Base-by-base conservation (phyloP, 495 filamentous ascomycete species). In the Bathelium albidoporum region DNA sequence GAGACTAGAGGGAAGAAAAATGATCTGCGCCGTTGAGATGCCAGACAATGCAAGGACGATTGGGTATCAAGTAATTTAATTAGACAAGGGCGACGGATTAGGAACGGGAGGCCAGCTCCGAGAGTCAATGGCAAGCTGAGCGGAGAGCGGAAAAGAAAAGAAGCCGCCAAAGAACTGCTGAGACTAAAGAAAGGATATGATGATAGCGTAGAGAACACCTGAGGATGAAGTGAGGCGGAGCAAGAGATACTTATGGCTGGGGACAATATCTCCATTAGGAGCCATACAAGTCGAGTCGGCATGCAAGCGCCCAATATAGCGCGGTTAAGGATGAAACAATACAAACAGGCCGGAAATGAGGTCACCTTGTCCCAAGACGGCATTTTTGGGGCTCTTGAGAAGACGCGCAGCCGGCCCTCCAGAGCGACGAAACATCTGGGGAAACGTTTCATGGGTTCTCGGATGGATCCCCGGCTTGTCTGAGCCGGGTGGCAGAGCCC, bases 161-260 rank as follows among this genome's bases (percentile, higher is more conserved):
- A 20, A 55, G 24, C 49, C 49, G 49, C 49, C 49, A 55, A 55
- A 49, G 44, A 12, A 29, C 29, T 12, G 49, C 26, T 49, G 49
- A 55, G 49, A 55, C 49, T 55, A 29, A 55, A 20, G 49, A 29
- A 55, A 55, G 20, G 24, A 55, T 55, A 16, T 24, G 49, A 26
- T 55, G 49, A 55, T n/a, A 55, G 49, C 49, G 7, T 16, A 55
- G 29, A 7, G 49, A 55, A 55, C 49, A 55, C 49, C 49, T 55
- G 49, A 55, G 16, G 49, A 20, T 55, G 49, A 55, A 29, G 20
- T 55, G 49, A 55, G 49, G 49, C 49, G 49, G 49, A 55, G 49
- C 49, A 29, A 55, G 49, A 55, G 49, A 55, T 55, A 55, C 49
- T 55, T 55, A 55, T 55, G 49, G 49, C 24, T 55, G 49, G 49